Conservation (phyloP, 805 yeast genomes). For the Clavispora asparagi region DNA sequence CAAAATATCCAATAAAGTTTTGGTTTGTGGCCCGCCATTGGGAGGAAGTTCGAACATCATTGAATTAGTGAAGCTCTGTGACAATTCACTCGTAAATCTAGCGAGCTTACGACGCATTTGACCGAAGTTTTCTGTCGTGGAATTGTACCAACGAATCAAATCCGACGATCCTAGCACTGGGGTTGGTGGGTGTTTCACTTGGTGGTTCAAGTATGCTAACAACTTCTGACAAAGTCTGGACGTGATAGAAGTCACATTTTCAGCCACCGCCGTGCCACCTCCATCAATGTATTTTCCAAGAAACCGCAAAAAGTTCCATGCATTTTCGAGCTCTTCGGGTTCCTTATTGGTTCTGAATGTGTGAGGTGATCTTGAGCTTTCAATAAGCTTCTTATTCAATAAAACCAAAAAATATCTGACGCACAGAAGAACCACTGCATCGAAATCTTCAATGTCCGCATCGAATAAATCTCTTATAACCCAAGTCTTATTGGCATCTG, state of each 20-base stretch:
- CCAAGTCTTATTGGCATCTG: slow-evolving; percentile 61
- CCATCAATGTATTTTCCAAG: slow-evolving; percentile 76
- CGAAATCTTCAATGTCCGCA: slow-evolving; percentile 45
- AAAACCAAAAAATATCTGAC: slow-evolving; percentile 66
- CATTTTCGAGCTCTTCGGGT: slow-evolving; percentile 81
- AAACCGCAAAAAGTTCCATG: slow-evolving; percentile 73
- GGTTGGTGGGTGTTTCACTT: slow-evolving; percentile 54
- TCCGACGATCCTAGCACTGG: slow-evolving; percentile 29
- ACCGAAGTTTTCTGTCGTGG: slow-evolving; percentile 66
- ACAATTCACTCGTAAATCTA: slow-evolving; percentile 66
- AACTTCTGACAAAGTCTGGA: slow-evolving; percentile 65
- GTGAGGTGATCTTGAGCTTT: slow-evolving; percentile 57
- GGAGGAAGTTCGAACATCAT: slow-evolving; percentile 49
- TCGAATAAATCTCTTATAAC: slow-evolving; percentile 60
- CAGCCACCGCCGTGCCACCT: slow-evolving; percentile 77
- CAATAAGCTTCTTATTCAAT: slow-evolving; percentile 71
- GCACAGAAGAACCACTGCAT: slow-evolving; percentile 65
- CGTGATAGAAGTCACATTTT: slow-evolving; percentile 63
- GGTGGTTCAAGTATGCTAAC: slow-evolving; percentile 65
- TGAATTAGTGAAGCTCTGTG: slow-evolving; percentile 70
- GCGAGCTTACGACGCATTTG: slow-evolving; percentile 75
- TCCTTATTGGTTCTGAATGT: slow-evolving; percentile 83
- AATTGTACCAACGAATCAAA: slow-evolving; percentile 58
- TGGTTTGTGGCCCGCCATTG: slow-evolving; percentile 39
- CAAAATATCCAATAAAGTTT: slow-evolving; percentile 51